A percentile compares a stretch with the other conserved stretches of the same genome.
Conservation (phyloP, 345 rosid genomes). For the Eucalyptus marginata region DNA sequence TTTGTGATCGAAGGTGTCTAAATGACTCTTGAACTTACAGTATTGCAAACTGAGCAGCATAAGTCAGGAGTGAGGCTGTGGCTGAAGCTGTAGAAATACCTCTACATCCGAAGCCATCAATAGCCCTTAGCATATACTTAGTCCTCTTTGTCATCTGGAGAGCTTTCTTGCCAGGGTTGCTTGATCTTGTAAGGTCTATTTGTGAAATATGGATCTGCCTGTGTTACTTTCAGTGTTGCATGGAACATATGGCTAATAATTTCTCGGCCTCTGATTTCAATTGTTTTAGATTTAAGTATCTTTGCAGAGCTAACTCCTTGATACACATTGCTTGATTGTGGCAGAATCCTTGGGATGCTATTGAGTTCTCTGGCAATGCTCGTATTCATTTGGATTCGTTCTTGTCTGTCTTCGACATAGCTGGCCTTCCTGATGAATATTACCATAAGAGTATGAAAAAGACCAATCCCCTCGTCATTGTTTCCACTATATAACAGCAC, state of each 20-base stretch:
- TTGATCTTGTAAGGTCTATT: neutral
- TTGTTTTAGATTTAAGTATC: neutral
- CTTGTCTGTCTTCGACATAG: slow-evolving; percentile 66
- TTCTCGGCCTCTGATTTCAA: neutral
- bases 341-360: slow-evolving; percentile 93
- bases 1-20: neutral
- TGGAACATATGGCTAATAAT: neutral
- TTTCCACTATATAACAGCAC: neutral
- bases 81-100: neutral
- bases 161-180: neutral
- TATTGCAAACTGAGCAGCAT: neutral
- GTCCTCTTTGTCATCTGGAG: neutral
- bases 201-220: neutral
- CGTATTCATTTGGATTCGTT: slow-evolving; percentile 79
- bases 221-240: neutral
- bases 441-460: slow-evolving; percentile 50
- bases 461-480: neutral
- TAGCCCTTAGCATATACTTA: neutral
- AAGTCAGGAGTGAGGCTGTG: neutral
- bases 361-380: slow-evolving; percentile 64
- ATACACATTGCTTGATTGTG: neutral
- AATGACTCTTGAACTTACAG: neutral
- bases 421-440: slow-evolving; percentile 83
- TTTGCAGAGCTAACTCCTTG: neutral
- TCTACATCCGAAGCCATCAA: neutral